Evolutionary conservation across 2,329 filamentous ascomycete genomes (phyloP), one percentile per base, ranked within the genome.

Genomic region (Penicillium corylophilum): DNA sequence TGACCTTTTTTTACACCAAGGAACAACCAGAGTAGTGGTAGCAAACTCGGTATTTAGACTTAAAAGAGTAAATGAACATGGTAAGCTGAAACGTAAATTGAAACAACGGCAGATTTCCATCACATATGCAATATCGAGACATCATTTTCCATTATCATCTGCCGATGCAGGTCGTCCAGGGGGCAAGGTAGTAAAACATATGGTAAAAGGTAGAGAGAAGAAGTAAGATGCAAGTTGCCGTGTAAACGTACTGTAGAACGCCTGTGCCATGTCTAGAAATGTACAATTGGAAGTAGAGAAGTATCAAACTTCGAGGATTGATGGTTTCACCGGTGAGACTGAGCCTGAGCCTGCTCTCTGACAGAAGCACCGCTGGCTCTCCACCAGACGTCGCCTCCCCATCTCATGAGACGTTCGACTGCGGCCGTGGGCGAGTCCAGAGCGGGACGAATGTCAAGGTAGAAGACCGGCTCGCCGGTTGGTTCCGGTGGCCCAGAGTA

Each of bases 331-430:
- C 23, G 35, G 16, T 46, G 44, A 10, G 26, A 8, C 26, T 28
- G 26, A 10, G 26, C 26, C 9, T 28, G 26, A 28, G 36, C 44
- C 42, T 46, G 39, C 31, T 64, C 52, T 38, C 70, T 63, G 36
- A 81, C 84, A 50, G 82, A 82, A 12, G 85, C 89, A 0, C 92
- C 92, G 48, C 84, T 89, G 0, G 91, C 91, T 61, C 83, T 85
- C 85, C 90, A 96, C 94, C 94, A 99, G 8, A 95, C 82, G 72
- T 97, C 93, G 9, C 89, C 91, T 45, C 91, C 88, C 90, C 92
- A 97, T 65, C 91, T 80, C 68, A 96, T 84, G 54, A 91, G 74
- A 46, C 94, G 82, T 77, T 97, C 94, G 3, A 86, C 83, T 0
- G 90, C 88, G 23, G 87, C 87, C 1, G 83, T 86, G 3, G 91